Percentiles rank a stretch among this genome's conserved stretches.
These are phyloP conservation scores for Brassica carinata DNA, from an alignment of 345 rosid species.

Conservation along the genomic window DNA sequence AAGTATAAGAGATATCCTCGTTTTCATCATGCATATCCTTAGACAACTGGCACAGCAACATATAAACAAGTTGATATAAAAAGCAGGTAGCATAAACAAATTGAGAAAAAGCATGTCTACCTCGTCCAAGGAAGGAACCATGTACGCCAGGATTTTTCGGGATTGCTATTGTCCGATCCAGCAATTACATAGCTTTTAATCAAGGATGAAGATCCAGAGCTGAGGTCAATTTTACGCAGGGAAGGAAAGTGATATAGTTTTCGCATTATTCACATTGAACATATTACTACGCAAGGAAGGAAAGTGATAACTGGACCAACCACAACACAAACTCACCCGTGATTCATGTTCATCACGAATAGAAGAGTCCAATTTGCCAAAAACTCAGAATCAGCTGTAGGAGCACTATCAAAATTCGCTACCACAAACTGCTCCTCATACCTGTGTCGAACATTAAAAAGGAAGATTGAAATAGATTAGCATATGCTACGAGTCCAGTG, in stretches of 20 bases:
- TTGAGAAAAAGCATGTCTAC: constrained; percentile 45
- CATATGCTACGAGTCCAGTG: constrained; percentile 21
- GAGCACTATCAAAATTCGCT: constrained; percentile 81
- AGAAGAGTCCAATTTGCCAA: constrained; percentile 66
- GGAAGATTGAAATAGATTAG: constrained; percentile 4
- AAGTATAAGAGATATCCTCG: constrained; percentile 78
- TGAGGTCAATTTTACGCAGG: constrained; percentile 13
- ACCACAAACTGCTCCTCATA: constrained; percentile 73
- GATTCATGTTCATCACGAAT: constrained; percentile 82
- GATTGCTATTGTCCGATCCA: constrained; percentile 68
- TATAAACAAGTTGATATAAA: constrained; percentile 14
- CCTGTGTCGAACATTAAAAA: constrained; percentile 49
- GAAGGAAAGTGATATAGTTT: constrained; percentile 1
- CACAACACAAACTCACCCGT: constrained; percentile 54
- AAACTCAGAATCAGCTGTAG: constrained; percentile 86
- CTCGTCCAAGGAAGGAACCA: constrained; percentile 86
- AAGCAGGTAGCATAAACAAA: neutral
- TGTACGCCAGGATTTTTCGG: constrained; percentile 88
- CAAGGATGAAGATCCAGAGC: constrained; percentile 13
- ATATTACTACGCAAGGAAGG: neutral
- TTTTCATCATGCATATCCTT: constrained; percentile 79
- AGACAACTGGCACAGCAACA: constrained; percentile 57
- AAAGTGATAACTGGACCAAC: neutral
- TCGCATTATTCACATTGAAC: neutral
- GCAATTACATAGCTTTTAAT: constrained; percentile 79